phyloP scores from a whole-genome alignment of 148 eudicot genomes.

The Drosera capensis region DNA sequence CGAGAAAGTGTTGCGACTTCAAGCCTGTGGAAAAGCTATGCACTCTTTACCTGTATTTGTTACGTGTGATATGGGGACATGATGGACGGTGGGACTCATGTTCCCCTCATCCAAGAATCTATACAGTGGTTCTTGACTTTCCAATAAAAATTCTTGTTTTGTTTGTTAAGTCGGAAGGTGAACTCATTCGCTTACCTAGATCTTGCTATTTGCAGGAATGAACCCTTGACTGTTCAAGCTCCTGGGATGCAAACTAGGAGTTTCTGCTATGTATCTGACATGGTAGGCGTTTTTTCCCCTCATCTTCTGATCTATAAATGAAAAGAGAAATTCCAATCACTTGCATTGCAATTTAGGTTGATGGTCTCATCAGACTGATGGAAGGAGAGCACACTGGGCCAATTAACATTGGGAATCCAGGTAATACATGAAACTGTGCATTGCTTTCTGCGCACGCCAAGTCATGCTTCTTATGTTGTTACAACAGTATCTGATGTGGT shows the following conservation, averaged over 20 bases:
- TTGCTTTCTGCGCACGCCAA: not conserved
- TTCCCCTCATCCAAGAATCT: no score
- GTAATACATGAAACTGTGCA: conserved; percentile 12
- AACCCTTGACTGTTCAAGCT: conserved; percentile 85
- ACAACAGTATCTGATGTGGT: no score
- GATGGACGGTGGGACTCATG: no score
- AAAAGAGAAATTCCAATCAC: not conserved
- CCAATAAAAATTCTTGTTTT: no score
- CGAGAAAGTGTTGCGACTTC: no score
- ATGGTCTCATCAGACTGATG: conserved; percentile 93
- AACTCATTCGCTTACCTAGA: not conserved
- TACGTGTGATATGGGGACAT: no score
- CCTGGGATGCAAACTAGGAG: conserved; percentile 98
- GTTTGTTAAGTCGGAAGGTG: no score
- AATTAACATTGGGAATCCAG: conserved; percentile 93
- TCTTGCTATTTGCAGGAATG: conserved; percentile 32
- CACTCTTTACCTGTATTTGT: no score
- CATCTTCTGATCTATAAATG: not conserved
- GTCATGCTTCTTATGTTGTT: no score
- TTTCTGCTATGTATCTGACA: conserved; percentile 93
- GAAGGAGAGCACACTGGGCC: conserved; percentile 92
- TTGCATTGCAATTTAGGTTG: conserved; percentile 39
- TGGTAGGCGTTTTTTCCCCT: conserved; percentile 30
- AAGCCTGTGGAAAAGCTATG: no score
- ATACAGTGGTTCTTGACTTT: no score